These are phyloP conservation scores for Eimeria falciformis DNA, from an alignment of 169 alveolate species.

Conservation along the genomic window DNA sequence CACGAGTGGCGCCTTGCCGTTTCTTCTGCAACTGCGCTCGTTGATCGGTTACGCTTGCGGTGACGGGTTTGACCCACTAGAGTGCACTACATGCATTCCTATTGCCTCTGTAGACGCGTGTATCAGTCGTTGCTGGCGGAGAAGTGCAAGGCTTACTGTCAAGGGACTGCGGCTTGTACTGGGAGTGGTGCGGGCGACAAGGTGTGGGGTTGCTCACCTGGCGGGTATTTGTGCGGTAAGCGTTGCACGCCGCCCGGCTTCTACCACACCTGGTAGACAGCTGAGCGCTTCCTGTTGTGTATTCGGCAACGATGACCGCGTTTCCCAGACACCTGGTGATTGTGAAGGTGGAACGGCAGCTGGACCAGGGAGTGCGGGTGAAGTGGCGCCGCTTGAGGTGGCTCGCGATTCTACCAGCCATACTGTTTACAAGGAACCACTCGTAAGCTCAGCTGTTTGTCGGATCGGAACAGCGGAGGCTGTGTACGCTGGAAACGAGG, in stretches of 20 bases:
- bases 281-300: not conserved
- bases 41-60: constrained; percentile 19
- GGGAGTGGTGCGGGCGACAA: not conserved
- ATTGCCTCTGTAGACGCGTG: constrained; percentile 3
- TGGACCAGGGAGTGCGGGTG: not conserved
- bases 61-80: constrained; percentile 6
- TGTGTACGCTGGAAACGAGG: too few species aligned
- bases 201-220: not conserved
- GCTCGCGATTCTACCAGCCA: not conserved
- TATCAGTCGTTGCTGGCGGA: constrained; percentile 19
- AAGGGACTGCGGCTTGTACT: not conserved
- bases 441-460: too few species aligned
- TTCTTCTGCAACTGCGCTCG: constrained; percentile 46
- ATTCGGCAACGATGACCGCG: not conserved
- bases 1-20: constrained; percentile 32
- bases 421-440: too few species aligned
- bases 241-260: not conserved
- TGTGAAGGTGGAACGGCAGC: not conserved
- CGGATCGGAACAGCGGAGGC: too few species aligned
- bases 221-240: not conserved
- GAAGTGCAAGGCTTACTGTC: not conserved
- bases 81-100: not conserved
- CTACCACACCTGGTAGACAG: not conserved
- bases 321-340: not conserved
- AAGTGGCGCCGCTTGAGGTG: not conserved